Percentiles rank a stretch among this genome's conserved stretches.
Evolutionary conservation across 108 stramenopile species (phyloP).

Genomic region (Asterionellopsis glacialis): DNA sequence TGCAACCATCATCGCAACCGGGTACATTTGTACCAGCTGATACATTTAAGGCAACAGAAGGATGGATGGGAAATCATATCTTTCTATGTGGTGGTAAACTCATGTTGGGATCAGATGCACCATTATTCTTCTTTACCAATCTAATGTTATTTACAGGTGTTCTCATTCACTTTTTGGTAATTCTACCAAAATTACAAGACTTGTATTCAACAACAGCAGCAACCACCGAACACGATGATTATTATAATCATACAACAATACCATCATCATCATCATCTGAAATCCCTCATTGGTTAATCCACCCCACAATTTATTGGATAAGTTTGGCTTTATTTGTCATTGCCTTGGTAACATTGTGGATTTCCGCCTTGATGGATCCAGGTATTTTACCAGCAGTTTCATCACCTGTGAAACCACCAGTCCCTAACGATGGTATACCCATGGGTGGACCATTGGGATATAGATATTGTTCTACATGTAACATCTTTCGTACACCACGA

Average conservation of each 20-base stretch:
- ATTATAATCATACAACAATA: constrained; percentile 1
- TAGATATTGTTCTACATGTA: constrained; percentile 85
- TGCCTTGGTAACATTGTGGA: constrained; percentile 59
- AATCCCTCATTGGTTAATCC: constrained; percentile 16
- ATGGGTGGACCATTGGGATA: constrained; percentile 75
- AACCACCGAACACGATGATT: background rate
- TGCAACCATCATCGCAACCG: too few species aligned
- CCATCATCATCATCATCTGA: background rate
- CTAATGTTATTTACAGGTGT: constrained; percentile 42
- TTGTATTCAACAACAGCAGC: background rate
- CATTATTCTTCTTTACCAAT: constrained; percentile 75
- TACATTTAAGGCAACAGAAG: constrained; percentile 59
- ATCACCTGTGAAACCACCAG: constrained; percentile 56
- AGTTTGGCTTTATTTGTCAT: constrained; percentile 27
- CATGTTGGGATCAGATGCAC: constrained; percentile 82
- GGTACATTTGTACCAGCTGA: constrained; percentile 48
- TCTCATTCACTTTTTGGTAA: constrained; percentile 34
- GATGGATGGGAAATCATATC: constrained; percentile 87
- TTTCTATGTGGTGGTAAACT: constrained; percentile 81
- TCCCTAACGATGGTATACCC: constrained; percentile 35
- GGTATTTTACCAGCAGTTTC: constrained; percentile 76
- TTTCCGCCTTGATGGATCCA: constrained; percentile 73
- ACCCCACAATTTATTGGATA: constrained; percentile 26
- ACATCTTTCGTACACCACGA: constrained; percentile 84
- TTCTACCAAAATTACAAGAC: constrained; percentile 38